Evolutionary conservation across 148 eudicot genomes (phyloP), one percentile per base, ranked within the genome.

Genomic region (Camellia sinensis): DNA sequence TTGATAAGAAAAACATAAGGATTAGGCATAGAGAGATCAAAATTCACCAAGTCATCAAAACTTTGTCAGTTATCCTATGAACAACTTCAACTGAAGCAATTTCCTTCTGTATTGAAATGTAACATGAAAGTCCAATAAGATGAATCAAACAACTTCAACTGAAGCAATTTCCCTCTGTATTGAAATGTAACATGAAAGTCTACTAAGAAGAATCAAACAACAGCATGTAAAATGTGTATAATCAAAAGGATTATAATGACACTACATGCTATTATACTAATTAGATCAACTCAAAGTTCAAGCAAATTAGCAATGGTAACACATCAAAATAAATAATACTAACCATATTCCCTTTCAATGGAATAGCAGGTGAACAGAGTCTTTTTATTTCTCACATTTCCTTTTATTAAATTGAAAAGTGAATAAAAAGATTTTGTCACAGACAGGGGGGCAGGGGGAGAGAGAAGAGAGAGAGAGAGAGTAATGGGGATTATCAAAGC

Each of bases 11-110:
- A 66, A 40, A 11, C 4, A 37, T 11, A 63, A 21, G 67, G 40
- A 2, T 63, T 19, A 63, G 1, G 8, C 40, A 21, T 19, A 63
- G 29, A 63, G 37, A 19, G 6, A 9, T 8, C 11, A 63, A 63
- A 60, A 60, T 19, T 5, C n/a, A 63, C 18, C 3, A 73, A 73
- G 46, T 73, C 63, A 29, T 41, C 41, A 73, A 73, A 73, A 15
- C 46, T 56, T 56, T 72, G 41, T 73, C 76, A 22, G 41, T 56
- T 52, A 4, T 71, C 61, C 60, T 5, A 73, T 56, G 63, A 73
- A 29, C 19, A 73, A 56, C 63, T 13, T 73, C 48, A 56, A 54
- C 63, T 56, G 21, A 56, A 37, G 64, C 45, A 29, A 73, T 54
- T 73, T 73, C 45, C 48, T 56, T 37, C 59, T 73, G 37, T 29